Base-by-base conservation (phyloP, 1,139 yeast genomes). In the Pichia sp. region DNA sequence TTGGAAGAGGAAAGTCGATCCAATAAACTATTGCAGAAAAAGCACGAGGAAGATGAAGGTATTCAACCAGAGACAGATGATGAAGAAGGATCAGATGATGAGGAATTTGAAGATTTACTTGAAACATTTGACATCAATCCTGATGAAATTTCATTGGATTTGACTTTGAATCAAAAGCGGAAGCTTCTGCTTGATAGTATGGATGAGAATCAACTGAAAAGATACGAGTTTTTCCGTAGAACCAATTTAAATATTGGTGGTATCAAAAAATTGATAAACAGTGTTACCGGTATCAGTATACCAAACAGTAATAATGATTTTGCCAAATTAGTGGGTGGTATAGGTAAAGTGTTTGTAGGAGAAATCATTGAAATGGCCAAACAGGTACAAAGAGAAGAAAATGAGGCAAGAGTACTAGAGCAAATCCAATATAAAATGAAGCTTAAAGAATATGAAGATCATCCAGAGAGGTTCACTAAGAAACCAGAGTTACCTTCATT, bases 211-310 rank as follows among this genome's bases (percentile, higher is more conserved):
- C 97, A 92, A 59, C 82, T 86, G 82, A 81, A 81, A 49, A 66
- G 96, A 43, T 90, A 88, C 62, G 97, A 88, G 59, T 86, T 85
- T 10, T 88, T 81, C 61, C 73, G 96, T 53, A 71, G 97, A 53
- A 84, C 95, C 46, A 83, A 87, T 34, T 68, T 92, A 42, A 87
- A 85, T 57, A 80, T 84, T 51, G 76, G 81, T 2, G 87, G 88
- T 2, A 85, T 90, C 11, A 85, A 85, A 61, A 85, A 84, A 56
- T 69, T 88, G 27, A 90, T 95, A 16, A 83, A 84, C 54, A 77
- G 84, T 11, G 85, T 85, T 0, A 67, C 86, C 41, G 88, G 88
- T 28, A 96, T 88, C 59, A 79, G 83, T 39, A 79, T 88, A n/a
- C 82, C 94, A 1, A 87, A 78, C 33, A 31, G 33, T 10, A 31